Percentiles rank a stretch among this genome's conserved stretches.
These are phyloP conservation scores for Lactarius psammicola DNA, from an alignment of 768 basidiomycete species.

Conservation along the genomic window DNA sequence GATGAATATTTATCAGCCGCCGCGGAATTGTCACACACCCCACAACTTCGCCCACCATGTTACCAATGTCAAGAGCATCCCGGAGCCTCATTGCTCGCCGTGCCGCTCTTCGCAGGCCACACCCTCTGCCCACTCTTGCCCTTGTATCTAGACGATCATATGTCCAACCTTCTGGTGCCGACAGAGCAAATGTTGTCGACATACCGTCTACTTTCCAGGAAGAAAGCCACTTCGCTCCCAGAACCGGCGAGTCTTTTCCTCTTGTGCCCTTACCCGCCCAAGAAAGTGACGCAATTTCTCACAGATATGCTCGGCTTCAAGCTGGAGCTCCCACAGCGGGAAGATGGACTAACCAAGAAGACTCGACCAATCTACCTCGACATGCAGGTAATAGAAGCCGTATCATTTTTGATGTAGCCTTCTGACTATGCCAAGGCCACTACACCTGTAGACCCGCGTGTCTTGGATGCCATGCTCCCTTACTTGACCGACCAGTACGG, in stretches of 20 bases:
- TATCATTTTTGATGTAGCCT: background rate
- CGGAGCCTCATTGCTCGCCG: conserved; percentile 34
- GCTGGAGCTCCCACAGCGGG: conserved; percentile 60
- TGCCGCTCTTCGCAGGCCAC: conserved; percentile 34
- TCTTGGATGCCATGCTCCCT: conserved; percentile 95
- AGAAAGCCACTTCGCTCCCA: conserved; percentile 65
- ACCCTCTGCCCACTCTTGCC: conserved; percentile 26
- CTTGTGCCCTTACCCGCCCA: background rate
- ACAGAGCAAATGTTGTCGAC: conserved; percentile 80
- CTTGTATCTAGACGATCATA: conserved; percentile 49
- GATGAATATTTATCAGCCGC: conserved; percentile 23
- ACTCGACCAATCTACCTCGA: conserved; percentile 94
- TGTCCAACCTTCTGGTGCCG: conserved; percentile 80
- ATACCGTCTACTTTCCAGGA: conserved; percentile 72
- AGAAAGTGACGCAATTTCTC: conserved; percentile 15
- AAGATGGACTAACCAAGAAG: conserved; percentile 56
- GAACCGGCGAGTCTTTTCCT: conserved; percentile 50
- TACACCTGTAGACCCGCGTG: conserved; percentile 95
- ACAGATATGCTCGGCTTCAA: conserved; percentile 90
- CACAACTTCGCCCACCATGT: conserved; percentile 41
- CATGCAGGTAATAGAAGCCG: conserved; percentile 66
- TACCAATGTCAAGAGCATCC: conserved; percentile 59
- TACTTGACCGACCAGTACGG: conserved; percentile 94
- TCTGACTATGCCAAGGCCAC: conserved; percentile 63
- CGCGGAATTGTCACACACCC: background rate